A percentile compares a stretch with the other conserved stretches of the same genome.
Conservation (phyloP, 2,329 filamentous ascomycete species). For the Fusarium longipes region DNA sequence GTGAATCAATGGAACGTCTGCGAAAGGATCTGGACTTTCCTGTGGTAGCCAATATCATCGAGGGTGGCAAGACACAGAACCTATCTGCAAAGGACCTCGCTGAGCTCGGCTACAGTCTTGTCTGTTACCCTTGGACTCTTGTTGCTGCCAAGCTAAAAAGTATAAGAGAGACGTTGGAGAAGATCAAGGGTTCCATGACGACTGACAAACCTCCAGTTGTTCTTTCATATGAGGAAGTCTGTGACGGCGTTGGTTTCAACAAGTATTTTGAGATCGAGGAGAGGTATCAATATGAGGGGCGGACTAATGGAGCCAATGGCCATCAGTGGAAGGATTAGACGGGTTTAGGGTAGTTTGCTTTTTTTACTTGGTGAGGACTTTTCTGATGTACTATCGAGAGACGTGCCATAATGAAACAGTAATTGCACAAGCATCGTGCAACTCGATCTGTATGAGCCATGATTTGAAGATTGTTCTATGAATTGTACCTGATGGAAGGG, state of each 20-base stretch:
- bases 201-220: conserved; percentile 57
- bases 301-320: conserved; percentile 24
- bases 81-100: conserved; percentile 50
- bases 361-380: too few relatives aligned
- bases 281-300: conserved; percentile 36
- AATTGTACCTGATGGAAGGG: too few relatives aligned
- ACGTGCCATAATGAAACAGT: too few relatives aligned
- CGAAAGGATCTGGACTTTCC: conserved; percentile 54
- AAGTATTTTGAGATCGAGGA: conserved; percentile 51
- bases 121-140: conserved; percentile 58
- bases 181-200: conserved; percentile 56
- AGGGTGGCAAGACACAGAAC: conserved; percentile 52
- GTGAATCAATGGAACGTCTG: conserved; percentile 55
- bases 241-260: conserved; percentile 58
- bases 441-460: too few relatives aligned
- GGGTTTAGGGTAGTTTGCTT: too few relatives aligned
- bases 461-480: too few relatives aligned
- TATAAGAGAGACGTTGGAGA: conserved; percentile 52
- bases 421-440: too few relatives aligned
- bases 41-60: conserved; percentile 55
- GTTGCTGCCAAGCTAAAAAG: conserved; percentile 57
- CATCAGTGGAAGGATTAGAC: conserved; percentile 29
- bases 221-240: conserved; percentile 57
- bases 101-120: conserved; percentile 54
- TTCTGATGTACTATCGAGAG: too few relatives aligned